phyloP scores from a whole-genome alignment of 179 eudicot genomes.

The Silene coronaria region DNA sequence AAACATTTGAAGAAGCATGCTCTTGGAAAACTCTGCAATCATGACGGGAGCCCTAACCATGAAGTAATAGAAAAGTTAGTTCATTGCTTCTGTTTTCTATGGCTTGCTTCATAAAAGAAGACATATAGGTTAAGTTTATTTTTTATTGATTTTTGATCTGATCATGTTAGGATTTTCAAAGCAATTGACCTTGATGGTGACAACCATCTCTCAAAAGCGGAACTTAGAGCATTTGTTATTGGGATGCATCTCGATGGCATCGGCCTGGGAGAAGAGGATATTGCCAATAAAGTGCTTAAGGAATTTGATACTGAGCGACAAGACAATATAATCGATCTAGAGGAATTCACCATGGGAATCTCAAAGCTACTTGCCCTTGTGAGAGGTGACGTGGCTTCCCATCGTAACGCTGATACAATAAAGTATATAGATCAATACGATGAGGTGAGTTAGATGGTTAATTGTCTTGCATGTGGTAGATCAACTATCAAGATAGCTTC shows the following conservation, averaged over 20 bases:
- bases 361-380: constrained; percentile 35
- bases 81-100: background rate
- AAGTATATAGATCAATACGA: constrained; percentile 41
- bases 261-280: constrained; percentile 35
- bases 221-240: constrained; percentile 45
- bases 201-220: constrained; percentile 37
- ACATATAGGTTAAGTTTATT: background rate
- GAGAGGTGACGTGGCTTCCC: constrained; percentile 20
- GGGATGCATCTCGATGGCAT: constrained; percentile 37
- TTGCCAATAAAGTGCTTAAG: constrained; percentile 44
- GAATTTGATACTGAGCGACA: constrained; percentile 44
- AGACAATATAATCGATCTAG: constrained; percentile 36
- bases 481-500: background rate
- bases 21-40: constrained; percentile 40
- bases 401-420: constrained; percentile 31
- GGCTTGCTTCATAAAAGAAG: background rate
- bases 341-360: constrained; percentile 51
- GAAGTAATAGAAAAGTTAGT: constrained; percentile 37
- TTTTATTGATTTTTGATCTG: background rate
- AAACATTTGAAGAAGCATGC: constrained; percentile 41
- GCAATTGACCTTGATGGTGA: constrained; percentile 39
- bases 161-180: constrained; percentile 40
- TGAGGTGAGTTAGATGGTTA: constrained; percentile 31
- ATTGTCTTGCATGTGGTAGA: background rate
- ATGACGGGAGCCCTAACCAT: constrained; percentile 44